Percentiles rank a stretch among this genome's conserved stretches.
These are phyloP conservation scores for Saccharomycopsis javanensis DNA, from an alignment of 805 yeast species.

Conservation along the genomic window DNA sequence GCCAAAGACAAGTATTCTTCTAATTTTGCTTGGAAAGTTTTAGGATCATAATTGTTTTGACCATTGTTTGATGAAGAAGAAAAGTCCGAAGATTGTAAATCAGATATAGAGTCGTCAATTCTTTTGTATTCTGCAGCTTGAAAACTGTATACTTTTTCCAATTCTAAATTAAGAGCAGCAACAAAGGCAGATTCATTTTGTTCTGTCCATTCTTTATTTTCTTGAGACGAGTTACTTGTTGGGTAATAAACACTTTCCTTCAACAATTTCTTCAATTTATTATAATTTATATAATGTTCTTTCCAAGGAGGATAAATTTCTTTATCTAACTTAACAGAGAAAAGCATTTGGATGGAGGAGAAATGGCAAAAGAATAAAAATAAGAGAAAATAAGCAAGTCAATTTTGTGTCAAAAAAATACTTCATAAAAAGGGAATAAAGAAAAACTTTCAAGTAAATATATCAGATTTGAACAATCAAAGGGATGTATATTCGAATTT, in stretches of 20 bases:
- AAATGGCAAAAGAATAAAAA: no score
- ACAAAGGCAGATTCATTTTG: conserved; percentile 66
- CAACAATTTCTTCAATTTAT: conserved; percentile 50
- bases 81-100: conserved; percentile 39
- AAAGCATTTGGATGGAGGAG: no score
- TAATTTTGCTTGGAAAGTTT: conserved; percentile 51
- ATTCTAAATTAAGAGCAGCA: conserved; percentile 51
- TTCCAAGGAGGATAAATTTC: conserved; percentile 90
- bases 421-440: no score
- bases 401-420: no score
- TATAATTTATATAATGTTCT: conserved; percentile 58
- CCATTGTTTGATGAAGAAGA: conserved; percentile 26
- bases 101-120: conserved; percentile 53
- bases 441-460: no score
- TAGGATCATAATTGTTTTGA: conserved; percentile 40
- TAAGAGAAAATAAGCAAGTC: no score
- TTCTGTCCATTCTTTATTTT: conserved; percentile 44
- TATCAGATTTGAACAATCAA: no score
- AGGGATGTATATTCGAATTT: no score
- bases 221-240: conserved; percentile 19
- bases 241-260: conserved; percentile 51
- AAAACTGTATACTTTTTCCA: conserved; percentile 70
- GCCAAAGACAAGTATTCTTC: conserved; percentile 70
- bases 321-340: conserved; percentile 71
- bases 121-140: conserved; percentile 59